Evolutionary conservation across 352 stramenopile genomes (phyloP), one percentile per base, ranked within the genome.

Genomic region (Pythium graminicola): DNA sequence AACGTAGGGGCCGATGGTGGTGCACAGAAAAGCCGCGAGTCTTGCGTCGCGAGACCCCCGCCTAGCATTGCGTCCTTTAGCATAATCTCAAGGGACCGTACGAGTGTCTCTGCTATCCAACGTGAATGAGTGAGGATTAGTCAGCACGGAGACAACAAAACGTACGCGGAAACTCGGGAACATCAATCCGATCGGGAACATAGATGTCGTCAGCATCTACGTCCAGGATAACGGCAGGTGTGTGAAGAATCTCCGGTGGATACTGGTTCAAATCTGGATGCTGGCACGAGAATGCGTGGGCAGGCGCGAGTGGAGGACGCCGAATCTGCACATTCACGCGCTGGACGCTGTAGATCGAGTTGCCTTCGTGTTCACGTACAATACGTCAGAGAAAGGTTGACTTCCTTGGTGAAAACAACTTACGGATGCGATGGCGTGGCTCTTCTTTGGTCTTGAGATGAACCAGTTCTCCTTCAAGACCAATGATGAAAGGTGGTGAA

Each of bases 191-290:
- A 20, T 85, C 67, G 2, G 76, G 76, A 5, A 85, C 41, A 60
- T 85, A 86, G 13, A 88, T 53, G 20, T 90, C 80, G 48, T 90
- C 75, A 7, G 70, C 64, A 44, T 90, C 76, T 9, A 90, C 64
- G 31, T 90, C 75, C 27, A 88, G 40, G n/a, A 90, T 49, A 16
- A 83, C 59, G 20, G 73, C 69, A 22, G 65, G 31, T 9, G 68
- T 69, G 39, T 85, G 65, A 9, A 86, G 54, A 29, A 87, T 64
- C 10, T 73, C 69, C 13, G 54, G 27, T 6, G 73, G 64, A 51
- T 82, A 86, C 22, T 61, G 43, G 2, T 33, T 52, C 17, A 57
- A 23, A 3, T 27, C 39, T 1, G 28, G 40, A 3, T 50, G 31
- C 8, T 51, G 52, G 4, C 26, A 36, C 19, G 33, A 45, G 13